Evolutionary conservation across 169 alveolate species (phyloP), one percentile per base, ranked within the genome.

Genomic region (Plasmodium vinckei): DNA sequence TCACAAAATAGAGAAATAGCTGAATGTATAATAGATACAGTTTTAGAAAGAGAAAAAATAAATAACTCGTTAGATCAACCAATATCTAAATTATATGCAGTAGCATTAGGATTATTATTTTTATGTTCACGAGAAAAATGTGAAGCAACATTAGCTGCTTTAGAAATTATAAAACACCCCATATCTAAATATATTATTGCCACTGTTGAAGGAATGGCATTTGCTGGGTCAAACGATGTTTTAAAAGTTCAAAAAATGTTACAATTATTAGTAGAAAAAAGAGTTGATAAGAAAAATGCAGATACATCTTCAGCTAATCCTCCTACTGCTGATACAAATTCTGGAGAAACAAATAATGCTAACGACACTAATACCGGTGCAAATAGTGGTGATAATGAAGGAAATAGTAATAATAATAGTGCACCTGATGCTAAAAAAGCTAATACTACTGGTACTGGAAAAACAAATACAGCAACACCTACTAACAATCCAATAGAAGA

Each of bases 191-290:
- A 94, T 79, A 94, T 97, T 47, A 92, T 87, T n/a, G 87, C 96
- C 10, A 89, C 96, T 72, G 95, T 97, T n/a, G 98, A 96, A 68
- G 97, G 98, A 10, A 97, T 97, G 87, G 99, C 99, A 39, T 98
- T 94, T 94, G 99, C 99, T 13, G 99, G 99, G 47, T 96, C 99
- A 59, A 99, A 99, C 13, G 99, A 99, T 75, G 99, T 99, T 1
- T 92, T 98, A 27, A 96, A 98, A 89, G 98, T 98, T 15, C 99
- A 98, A 73, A 96, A 97, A 72, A 90, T 98, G 96, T 96, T 98
- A 51, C 98, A 98, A 72, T 89, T 94, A 33, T 95, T 96, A 53
- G 97, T 97, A 15, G 98, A 97, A 75, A 95, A 95, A 47, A 60
- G 87, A 54, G 25, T 23, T 17, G 77, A 84, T 59, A 57, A 87